Evolutionary conservation across 2,329 filamentous ascomycete species (phyloP).

Genomic region (Xylariaceae sp.): DNA sequence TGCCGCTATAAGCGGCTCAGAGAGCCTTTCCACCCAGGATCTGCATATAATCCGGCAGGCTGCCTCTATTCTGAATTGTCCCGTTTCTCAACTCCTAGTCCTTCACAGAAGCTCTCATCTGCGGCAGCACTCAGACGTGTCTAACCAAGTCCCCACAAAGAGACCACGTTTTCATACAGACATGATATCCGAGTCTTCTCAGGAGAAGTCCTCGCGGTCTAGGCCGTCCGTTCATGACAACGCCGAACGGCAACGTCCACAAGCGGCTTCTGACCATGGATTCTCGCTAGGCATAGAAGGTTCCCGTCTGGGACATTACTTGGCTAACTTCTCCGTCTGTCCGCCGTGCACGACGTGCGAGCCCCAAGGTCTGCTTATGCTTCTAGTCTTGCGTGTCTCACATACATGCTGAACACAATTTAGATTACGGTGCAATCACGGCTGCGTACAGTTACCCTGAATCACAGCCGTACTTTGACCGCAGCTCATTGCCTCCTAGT

Average conservation of each 20-base stretch:
- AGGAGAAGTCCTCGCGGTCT: slow-evolving; percentile 29
- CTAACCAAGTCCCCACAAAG: slow-evolving; percentile 31
- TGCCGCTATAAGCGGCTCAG: slow-evolving; percentile 27
- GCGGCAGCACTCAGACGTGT: slow-evolving; percentile 38
- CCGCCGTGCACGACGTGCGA: slow-evolving; percentile 40
- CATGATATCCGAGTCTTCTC: slow-evolving; percentile 29
- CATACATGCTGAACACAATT: slow-evolving; percentile 29
- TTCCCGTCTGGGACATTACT: slow-evolving; percentile 38
- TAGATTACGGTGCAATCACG: slow-evolving; percentile 35
- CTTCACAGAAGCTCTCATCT: slow-evolving; percentile 37
- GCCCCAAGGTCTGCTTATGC: slow-evolving; percentile 38
- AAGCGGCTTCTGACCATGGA: slow-evolving; percentile 11
- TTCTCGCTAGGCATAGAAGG: slow-evolving; percentile 32
- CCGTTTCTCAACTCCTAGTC: slow-evolving; percentile 34
- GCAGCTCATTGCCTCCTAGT: slow-evolving; percentile 27
- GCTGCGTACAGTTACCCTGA: slow-evolving; percentile 30
- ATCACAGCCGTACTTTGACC: slow-evolving; percentile 31
- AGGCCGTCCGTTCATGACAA: slow-evolving; percentile 23
- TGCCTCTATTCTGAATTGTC: slow-evolving; percentile 38
- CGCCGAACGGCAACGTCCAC: slow-evolving; percentile 18
- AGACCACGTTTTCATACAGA: slow-evolving; percentile 34
- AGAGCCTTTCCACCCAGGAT: slow-evolving; percentile 32
- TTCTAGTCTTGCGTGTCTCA: slow-evolving; percentile 9
- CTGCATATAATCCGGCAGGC: slow-evolving; percentile 41
- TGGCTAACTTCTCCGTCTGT: slow-evolving; percentile 41